Evolutionary conservation across 495 filamentous ascomycete species (phyloP), one percentile per base, ranked within the genome.

Genomic region (Daldinia bambusicola): DNA sequence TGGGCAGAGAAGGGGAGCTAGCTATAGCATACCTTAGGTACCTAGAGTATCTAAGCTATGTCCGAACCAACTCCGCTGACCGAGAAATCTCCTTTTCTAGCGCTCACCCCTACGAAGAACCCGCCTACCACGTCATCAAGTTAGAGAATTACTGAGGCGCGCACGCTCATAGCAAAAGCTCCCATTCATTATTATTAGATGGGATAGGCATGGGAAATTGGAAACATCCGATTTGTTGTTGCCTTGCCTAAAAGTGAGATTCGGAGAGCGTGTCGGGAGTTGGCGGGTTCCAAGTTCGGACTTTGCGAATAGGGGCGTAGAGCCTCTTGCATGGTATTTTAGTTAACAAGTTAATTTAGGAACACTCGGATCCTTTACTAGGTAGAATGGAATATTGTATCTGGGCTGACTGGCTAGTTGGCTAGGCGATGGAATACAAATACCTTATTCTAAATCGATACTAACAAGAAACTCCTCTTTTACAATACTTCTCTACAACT

Each of bases 101-200:
- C 70, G 83, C 86, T 48, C 89, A 92, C 83, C 91, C 90, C 52
- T 92, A 92, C 76, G 90, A 92, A 75, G 88, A 89, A 72, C 84
- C 85, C 18, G 85, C 87, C 9, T 93, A 92, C 83, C 88, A 92
- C 68, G 89, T 92, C 37, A 89, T 88, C 78, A 89, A 85, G 75
- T 74, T 91, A 70, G 89, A 92, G 75, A 82, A 89, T 78, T 85
- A 90, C 55, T 90, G 77, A 80, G 18, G 1, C 26, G 26, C 26
- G 26, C 26, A 26, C 26, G 14, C 1, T 20, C 6, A 32, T 12
- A n/a, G 26, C 26, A 26, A 18, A 30, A 10, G 16, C 10, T 26
- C 26, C 26, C 26, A 26, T 26, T 26, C 26, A 26, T 1, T 10
- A 1, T 48, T 6, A 5, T 38, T 30, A 16, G 8, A 36, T 5